These are phyloP conservation scores for Alternaria sp. DNA, from an alignment of 2,329 filamentous ascomycete genomes.

Conservation along the genomic window DNA sequence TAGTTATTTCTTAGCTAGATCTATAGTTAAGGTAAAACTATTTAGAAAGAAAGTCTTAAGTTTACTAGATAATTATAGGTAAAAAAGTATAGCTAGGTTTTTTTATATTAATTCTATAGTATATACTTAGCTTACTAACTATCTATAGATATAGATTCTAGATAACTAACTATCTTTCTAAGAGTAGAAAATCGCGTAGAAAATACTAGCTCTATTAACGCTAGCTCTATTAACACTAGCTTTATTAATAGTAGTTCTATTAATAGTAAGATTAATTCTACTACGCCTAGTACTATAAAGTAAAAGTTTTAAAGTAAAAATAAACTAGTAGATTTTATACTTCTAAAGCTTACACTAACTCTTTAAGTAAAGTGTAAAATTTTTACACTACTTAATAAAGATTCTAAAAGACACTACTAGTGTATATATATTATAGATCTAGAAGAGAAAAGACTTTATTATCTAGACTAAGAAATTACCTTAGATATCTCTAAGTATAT, in stretches of 20 bases:
- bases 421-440: slow-evolving; percentile 18
- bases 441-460: slow-evolving; percentile 11
- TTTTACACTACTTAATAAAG: slow-evolving; percentile 3
- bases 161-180: slow-evolving; percentile 15
- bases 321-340: background rate
- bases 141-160: slow-evolving; percentile 6
- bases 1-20: background rate
- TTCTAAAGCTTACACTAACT: background rate
- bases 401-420: slow-evolving; percentile 6
- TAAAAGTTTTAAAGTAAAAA: background rate
- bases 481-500: background rate
- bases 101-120: slow-evolving; percentile 1
- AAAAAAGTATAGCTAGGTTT: slow-evolving; percentile 1
- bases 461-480: slow-evolving; percentile 7
- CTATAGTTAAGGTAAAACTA: background rate
- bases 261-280: background rate
- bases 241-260: background rate
- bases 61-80: background rate
- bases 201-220: background rate
- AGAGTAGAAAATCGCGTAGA: slow-evolving; percentile 1
- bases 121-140: background rate
- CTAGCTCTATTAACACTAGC: background rate
- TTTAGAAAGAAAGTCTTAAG: background rate
- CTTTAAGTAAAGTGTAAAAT: background rate
- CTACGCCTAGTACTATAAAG: background rate